phyloP scores from a whole-genome alignment of 371 early-diverging fungal species.

The Syncephalastrum racemosum region DNA sequence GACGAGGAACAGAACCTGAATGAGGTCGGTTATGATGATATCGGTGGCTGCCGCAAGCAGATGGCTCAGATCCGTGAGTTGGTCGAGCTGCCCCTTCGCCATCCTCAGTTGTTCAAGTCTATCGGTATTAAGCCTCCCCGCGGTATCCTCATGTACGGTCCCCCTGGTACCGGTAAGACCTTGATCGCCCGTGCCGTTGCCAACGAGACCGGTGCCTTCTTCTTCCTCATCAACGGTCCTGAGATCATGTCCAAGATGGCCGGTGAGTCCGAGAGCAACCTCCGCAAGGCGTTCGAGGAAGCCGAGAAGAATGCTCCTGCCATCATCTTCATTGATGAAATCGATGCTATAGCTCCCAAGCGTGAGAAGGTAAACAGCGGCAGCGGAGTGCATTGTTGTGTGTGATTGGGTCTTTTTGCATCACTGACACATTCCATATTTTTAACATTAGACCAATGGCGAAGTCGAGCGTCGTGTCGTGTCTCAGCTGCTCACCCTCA shows the following conservation, averaged over 20 bases:
- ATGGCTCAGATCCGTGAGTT: conserved; percentile 99
- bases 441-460: conserved; percentile 82
- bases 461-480: conserved; percentile 99
- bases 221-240: conserved; percentile 98
- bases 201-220: conserved; percentile 80
- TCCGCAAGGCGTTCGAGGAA: conserved; percentile 99
- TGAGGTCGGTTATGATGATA: conserved; percentile 99
- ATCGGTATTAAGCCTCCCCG: conserved; percentile 99
- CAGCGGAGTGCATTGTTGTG: background rate
- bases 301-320: conserved; percentile 99
- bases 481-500: conserved; percentile 97
- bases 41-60: conserved; percentile 99
- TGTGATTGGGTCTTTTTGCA: background rate
- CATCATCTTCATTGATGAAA: conserved; percentile 99
- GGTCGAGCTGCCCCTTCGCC: conserved; percentile 98
- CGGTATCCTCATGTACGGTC: conserved; percentile 98
- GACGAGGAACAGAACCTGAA: conserved; percentile 95
- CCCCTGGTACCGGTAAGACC: conserved; percentile 97
- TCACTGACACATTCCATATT: background rate
- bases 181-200: conserved; percentile 81
- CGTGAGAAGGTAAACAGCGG: conserved; percentile 89
- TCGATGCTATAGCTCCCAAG: conserved; percentile 99
- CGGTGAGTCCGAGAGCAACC: conserved; percentile 98
- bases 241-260: conserved; percentile 99
- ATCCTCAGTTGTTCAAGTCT: conserved; percentile 96